Evolutionary conservation across 352 stramenopile genomes (phyloP).

Genomic region (Elongisporangium undulatum): DNA sequence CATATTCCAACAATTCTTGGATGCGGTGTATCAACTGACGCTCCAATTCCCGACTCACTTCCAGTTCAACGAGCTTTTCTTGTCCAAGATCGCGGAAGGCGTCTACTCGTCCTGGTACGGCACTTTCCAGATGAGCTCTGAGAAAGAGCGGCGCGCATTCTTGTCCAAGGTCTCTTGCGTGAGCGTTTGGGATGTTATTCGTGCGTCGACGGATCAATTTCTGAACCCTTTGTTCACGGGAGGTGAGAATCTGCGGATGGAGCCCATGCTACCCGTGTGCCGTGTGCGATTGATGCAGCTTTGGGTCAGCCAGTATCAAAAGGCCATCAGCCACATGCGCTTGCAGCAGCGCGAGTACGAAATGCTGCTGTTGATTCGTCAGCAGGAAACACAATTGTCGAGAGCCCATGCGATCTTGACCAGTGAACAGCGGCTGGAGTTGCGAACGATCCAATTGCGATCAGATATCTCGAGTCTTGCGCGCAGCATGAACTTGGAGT

Average conservation of each 20-base stretch:
- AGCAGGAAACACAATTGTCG: constrained; percentile 76
- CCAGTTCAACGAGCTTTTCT: constrained; percentile 95
- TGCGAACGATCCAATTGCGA: constrained; percentile 57
- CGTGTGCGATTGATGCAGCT: constrained; percentile 85
- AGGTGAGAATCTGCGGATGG: constrained; percentile 32
- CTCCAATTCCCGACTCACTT: constrained; percentile 97
- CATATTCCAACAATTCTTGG: constrained; percentile 98
- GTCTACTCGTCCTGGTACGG: constrained; percentile 96
- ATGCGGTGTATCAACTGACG: constrained; percentile 97
- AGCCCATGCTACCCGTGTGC: constrained; percentile 78
- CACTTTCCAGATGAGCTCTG: constrained; percentile 91
- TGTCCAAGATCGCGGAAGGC: constrained; percentile 94
- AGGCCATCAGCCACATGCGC: constrained; percentile 85
- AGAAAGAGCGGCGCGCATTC: constrained; percentile 66
- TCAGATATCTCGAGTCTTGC: constrained; percentile 70
- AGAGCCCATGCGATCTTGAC: constrained; percentile 54
- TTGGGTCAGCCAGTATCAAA: constrained; percentile 85
- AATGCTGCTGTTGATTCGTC: constrained; percentile 76
- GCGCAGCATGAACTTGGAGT: constrained; percentile 72
- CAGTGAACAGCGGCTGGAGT: constrained; percentile 54
- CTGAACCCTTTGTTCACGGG: constrained; percentile 79
- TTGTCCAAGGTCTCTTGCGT: constrained; percentile 61
- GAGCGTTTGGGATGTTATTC: constrained; percentile 83
- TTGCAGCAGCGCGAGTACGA: constrained; percentile 84
- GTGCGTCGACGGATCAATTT: constrained; percentile 76